phyloP scores from a whole-genome alignment of 2,329 filamentous ascomycete species.

The Monosporascus cannonballus region DNA sequence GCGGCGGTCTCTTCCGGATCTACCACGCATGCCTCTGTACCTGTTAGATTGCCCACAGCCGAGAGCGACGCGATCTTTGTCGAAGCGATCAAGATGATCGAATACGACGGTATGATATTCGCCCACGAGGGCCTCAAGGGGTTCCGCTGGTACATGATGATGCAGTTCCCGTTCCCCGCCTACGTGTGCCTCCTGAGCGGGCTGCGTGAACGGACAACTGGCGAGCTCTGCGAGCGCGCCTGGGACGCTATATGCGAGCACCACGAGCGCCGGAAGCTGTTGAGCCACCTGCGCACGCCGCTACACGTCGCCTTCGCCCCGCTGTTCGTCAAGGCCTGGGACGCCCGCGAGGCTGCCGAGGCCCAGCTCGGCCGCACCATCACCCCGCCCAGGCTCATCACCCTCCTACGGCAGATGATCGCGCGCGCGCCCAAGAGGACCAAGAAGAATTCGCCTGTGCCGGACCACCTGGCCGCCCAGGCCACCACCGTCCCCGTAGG shows the following conservation, averaged over 20 bases:
- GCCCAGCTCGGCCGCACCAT: conserved; percentile 36
- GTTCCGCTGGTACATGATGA: conserved; percentile 53
- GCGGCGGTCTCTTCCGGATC: conserved; percentile 28
- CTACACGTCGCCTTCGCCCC: conserved; percentile 52
- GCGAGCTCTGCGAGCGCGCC: conserved; percentile 51
- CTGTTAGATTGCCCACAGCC: conserved; percentile 31
- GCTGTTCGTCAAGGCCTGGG: conserved; percentile 58
- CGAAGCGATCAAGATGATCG: conserved; percentile 51
- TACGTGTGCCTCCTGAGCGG: conserved; percentile 56
- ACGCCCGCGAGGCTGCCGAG: conserved; percentile 45
- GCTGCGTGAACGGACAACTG: conserved; percentile 44
- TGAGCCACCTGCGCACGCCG: conserved; percentile 45
- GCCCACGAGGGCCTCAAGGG: conserved; percentile 42
- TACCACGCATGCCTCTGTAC: conserved; percentile 14
- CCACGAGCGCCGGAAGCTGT: conserved; percentile 44
- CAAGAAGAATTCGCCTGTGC: conserved; percentile 23
- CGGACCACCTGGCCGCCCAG: conserved; percentile 11
- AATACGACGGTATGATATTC: conserved; percentile 53
- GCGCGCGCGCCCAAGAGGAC: conserved; percentile 26
- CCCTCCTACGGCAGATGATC: conserved; percentile 37
- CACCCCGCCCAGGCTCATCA: conserved; percentile 41
- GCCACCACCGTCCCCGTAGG: conserved; percentile 20
- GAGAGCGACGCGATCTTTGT: conserved; percentile 49
- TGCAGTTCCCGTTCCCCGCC: conserved; percentile 55
- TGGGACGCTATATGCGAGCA: conserved; percentile 53